A percentile compares a stretch with the other conserved stretches of the same genome.
Conservation (phyloP, 305 asterid genomes). For the Fraxinus ornus region DNA sequence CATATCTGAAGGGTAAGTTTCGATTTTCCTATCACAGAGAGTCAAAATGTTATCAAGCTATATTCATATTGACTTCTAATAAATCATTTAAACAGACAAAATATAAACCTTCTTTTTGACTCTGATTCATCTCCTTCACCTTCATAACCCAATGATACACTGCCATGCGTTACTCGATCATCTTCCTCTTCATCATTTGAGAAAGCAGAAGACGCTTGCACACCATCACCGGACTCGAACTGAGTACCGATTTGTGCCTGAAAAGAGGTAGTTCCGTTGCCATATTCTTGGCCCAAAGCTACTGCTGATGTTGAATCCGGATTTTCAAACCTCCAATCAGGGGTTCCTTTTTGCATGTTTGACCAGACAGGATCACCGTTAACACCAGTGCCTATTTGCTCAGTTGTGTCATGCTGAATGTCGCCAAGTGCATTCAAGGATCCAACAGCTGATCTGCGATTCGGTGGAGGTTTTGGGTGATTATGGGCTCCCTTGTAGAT, state of each 20-base stretch:
- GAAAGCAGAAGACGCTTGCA: constrained; percentile 57
- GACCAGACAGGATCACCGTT: constrained; percentile 41
- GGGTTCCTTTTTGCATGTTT: constrained; percentile 41
- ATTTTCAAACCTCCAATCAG: constrained; percentile 52
- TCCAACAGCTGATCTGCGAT: constrained; percentile 43
- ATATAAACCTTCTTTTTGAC: constrained; percentile 73
- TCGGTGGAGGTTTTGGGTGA: constrained; percentile 59
- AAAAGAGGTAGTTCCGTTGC: constrained; percentile 36
- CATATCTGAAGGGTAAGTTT: constrained; percentile 47
- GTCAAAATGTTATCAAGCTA: constrained; percentile 6
- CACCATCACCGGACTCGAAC: constrained; percentile 56
- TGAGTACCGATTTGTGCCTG: constrained; percentile 45
- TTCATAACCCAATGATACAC: constrained; percentile 68
- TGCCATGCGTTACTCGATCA: constrained; percentile 62
- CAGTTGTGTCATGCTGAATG: constrained; percentile 35
- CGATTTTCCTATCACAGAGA: constrained; percentile 57
- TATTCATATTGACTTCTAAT: not conserved
- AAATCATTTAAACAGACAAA: not conserved
- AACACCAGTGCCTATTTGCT: constrained; percentile 26
- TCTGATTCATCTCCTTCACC: constrained; percentile 90
- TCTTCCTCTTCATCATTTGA: constrained; percentile 73
- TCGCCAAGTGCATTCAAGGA: constrained; percentile 31
- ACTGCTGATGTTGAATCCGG: constrained; percentile 48
- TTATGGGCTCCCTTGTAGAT: constrained; percentile 59
- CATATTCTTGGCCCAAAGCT: constrained; percentile 40